These are phyloP conservation scores for Phyllostachys edulis DNA, from an alignment of 176 grass and related monocot genomes.

Conservation along the genomic window DNA sequence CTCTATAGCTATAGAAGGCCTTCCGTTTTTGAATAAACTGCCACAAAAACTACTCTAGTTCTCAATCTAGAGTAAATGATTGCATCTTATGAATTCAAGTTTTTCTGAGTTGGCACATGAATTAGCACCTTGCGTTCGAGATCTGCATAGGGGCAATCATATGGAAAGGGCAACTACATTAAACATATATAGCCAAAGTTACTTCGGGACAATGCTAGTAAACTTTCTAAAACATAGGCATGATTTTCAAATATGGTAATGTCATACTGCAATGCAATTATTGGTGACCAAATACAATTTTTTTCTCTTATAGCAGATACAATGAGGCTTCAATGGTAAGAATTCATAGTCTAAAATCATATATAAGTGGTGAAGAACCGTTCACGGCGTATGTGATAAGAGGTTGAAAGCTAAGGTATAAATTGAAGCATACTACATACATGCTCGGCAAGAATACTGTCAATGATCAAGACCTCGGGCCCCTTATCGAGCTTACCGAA, in stretches of 20 bases:
- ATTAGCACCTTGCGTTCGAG: conserved; percentile 69
- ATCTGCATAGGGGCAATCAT: conserved; percentile 82
- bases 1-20: not conserved
- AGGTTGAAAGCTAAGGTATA: not conserved
- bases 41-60: not conserved
- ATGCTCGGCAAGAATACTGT: conserved; percentile 59
- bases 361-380: not conserved
- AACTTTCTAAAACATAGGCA: not conserved
- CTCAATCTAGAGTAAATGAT: not conserved
- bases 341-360: not conserved
- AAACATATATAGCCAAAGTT: not conserved
- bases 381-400: not conserved
- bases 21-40: not conserved
- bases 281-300: not conserved
- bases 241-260: not conserved
- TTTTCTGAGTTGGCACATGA: not conserved
- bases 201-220: not conserved
- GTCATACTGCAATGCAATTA: not conserved
- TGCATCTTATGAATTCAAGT: conserved; percentile 1
- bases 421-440: conserved; percentile 30
- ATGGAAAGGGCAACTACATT: conserved; percentile 82
- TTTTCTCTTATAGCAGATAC: not conserved
- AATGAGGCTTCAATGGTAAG: not conserved
- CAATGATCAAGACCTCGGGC: too few species aligned
- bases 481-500: too few species aligned